Evolutionary conservation across 2,329 filamentous ascomycete genomes (phyloP), one percentile per base, ranked within the genome.

Genomic region (Zymoseptoria ardabiliae): DNA sequence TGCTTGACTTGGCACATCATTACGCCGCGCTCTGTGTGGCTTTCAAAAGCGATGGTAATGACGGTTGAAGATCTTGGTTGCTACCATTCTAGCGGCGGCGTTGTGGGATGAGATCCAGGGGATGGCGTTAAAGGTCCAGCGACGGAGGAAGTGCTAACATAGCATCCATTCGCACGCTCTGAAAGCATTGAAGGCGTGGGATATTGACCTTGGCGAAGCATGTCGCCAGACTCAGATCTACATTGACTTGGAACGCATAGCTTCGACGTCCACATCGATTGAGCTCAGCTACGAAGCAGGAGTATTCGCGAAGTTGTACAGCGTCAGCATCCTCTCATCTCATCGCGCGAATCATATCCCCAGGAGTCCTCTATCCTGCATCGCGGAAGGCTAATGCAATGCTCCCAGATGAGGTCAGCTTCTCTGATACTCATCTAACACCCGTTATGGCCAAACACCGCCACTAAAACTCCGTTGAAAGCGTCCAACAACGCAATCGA

Each of bases 1-100:
- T 99, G 48, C 82, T 97, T 57, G 93, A 97, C 72, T 78, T 99
- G 61, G 97, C 94, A 23, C 93, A 99, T 74, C 90, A 97, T 72
- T 99, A 99, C 72, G 94, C 93, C 20, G 90, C 91, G 58, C 80
- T 99, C 41, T 99, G 94, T 73, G 92, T 93, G 20, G 91, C 91
- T 0, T 99, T 99, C 78, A 85, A 91, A 69, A 97, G 92, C 82
- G 95, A 87, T 70, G 94, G 94, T 3, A 96, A 89, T 23, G 92
- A 96, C 69, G 89, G 87, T 68, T 93, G 82, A 64, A 20, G 30
- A 13, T 17, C 11, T 53, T 51, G 50, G 2, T 45, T 45, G 35
- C 35, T 17, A 45, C 35, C 35, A 2, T 17, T n/a, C 17, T 45
- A 45, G 35, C 35, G 35, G 17, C 35, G 35, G 35, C 35, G 35